phyloP scores from a whole-genome alignment of 1,139 yeast species.

The Suhomyces taliae region DNA sequence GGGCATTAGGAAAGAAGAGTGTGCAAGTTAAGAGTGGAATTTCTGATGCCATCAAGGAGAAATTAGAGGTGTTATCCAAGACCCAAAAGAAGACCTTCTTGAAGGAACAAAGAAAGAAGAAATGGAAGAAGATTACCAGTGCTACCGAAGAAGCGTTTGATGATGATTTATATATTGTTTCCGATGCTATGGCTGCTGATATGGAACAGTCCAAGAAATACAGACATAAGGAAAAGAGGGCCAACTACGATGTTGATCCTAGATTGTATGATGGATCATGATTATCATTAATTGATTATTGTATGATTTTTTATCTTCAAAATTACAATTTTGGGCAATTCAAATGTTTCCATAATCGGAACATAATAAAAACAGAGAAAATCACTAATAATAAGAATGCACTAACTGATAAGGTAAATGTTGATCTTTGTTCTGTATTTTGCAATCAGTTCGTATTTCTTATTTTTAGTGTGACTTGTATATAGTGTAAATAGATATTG shows the following conservation, averaged over 20 bases:
- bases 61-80: constrained; percentile 39
- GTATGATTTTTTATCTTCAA: no score
- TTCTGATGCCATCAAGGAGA: constrained; percentile 32
- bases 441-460: no score
- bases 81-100: constrained; percentile 42
- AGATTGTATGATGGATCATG: constrained; percentile 20
- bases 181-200: constrained; percentile 38
- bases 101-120: constrained; percentile 44
- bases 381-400: neutral
- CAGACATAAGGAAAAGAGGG: constrained; percentile 33
- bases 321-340: no score
- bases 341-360: neutral
- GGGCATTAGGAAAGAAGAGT: constrained; percentile 81
- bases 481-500: neutral
- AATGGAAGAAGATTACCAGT: constrained; percentile 41
- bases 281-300: neutral
- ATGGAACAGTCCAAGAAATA: constrained; percentile 38
- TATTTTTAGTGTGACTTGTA: neutral
- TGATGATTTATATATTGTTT: constrained; percentile 31
- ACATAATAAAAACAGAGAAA: neutral
- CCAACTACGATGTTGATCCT: constrained; percentile 27
- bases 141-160: constrained; percentile 34
- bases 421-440: no score
- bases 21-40: constrained; percentile 40
- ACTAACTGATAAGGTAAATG: no score